A percentile compares a stretch with the other conserved stretches of the same genome.
phyloP scores from a whole-genome alignment of 768 basidiomycete species.

The Lyophyllum atratum region DNA sequence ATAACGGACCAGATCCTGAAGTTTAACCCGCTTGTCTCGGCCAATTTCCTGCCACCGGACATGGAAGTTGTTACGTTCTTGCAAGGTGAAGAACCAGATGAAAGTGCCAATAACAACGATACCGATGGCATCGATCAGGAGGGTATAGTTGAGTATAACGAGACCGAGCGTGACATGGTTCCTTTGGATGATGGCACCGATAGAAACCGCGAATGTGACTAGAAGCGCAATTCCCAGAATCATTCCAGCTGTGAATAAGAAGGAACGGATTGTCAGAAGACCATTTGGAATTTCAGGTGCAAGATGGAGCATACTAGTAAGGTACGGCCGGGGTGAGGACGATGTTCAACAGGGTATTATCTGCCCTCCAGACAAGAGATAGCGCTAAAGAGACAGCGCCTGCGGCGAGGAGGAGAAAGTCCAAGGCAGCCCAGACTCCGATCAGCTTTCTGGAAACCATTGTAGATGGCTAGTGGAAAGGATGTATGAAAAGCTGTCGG shows the following conservation, averaged over 20 bases:
- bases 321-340: constrained; percentile 57
- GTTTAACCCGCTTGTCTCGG: constrained; percentile 44
- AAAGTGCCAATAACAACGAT: constrained; percentile 67
- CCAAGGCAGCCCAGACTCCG: constrained; percentile 73
- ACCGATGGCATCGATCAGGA: constrained; percentile 63
- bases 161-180: constrained; percentile 72
- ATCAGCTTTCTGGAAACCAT: constrained; percentile 79
- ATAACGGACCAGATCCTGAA: constrained; percentile 73
- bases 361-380: constrained; percentile 70
- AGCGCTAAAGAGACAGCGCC: constrained; percentile 66
- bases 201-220: constrained; percentile 67
- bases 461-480: neutral
- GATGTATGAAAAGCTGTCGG: neutral
- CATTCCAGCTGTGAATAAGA: constrained; percentile 58
- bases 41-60: constrained; percentile 51
- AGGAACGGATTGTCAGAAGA: constrained; percentile 3
- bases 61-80: constrained; percentile 70
- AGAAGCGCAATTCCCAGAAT: constrained; percentile 68
- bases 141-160: constrained; percentile 73
- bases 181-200: constrained; percentile 69
- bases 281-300: neutral
- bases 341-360: constrained; percentile 74
- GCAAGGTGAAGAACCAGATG: constrained; percentile 82
- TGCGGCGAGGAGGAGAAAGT: constrained; percentile 68
- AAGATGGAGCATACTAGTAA: constrained; percentile 51